phyloP scores from a whole-genome alignment of 495 filamentous ascomycete genomes.

The Cenococcum geophilum region DNA sequence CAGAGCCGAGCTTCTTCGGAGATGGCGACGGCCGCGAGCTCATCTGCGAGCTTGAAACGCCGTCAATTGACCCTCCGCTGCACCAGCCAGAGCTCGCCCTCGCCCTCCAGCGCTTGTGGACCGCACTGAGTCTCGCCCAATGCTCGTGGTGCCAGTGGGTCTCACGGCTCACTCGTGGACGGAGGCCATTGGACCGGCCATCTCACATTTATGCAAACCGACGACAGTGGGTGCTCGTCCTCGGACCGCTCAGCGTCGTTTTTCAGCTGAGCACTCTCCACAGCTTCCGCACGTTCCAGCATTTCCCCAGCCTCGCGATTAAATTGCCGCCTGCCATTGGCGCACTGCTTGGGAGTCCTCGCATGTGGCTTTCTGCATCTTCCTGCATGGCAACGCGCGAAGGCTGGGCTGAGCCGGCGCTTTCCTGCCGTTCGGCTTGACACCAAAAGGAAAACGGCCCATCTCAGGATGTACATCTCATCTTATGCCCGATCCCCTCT shows the following conservation, averaged over 20 bases:
- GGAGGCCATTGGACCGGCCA: conserved; percentile 20
- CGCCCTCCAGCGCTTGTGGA: conserved; percentile 4
- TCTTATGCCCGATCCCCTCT: not conserved
- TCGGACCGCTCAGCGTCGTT: conserved; percentile 6
- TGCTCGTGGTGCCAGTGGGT: conserved; percentile 4
- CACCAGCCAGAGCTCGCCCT: not conserved
- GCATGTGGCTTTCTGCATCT: conserved; percentile 16
- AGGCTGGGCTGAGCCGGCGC: conserved; percentile 12
- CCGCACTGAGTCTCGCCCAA: not conserved
- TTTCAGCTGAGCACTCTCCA: conserved; percentile 23
- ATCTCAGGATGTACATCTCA: not conserved
- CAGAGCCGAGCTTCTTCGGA: not conserved
- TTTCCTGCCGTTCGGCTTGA: not conserved
- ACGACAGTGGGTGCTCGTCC: conserved; percentile 22
- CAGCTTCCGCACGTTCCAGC: conserved; percentile 7
- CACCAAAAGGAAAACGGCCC: not conserved
- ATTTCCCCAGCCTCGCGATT: conserved; percentile 22
- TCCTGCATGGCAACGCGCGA: conserved; percentile 14
- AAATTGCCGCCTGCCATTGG: conserved; percentile 10
- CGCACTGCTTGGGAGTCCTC: not conserved
- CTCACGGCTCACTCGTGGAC: conserved; percentile 26
- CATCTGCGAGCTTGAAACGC: not conserved
- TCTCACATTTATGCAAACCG: conserved; percentile 12
- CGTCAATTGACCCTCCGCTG: not conserved
- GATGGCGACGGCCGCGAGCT: not conserved